These are phyloP conservation scores for Fusarium brachygibbosum DNA, from an alignment of 2,329 filamentous ascomycete species.

Conservation along the genomic window DNA sequence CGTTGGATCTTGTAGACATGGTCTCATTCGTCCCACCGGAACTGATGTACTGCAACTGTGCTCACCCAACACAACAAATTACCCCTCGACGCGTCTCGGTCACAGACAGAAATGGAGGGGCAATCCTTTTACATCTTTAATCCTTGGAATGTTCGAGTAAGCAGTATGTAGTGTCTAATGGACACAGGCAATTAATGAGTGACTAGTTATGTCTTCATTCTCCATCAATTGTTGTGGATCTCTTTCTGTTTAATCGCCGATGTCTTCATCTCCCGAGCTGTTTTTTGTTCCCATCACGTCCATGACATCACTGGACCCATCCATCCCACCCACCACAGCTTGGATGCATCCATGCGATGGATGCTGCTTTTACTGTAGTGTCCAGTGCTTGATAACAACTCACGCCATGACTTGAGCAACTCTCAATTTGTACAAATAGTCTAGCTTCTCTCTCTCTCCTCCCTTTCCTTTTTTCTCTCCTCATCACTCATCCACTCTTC, in stretches of 20 bases:
- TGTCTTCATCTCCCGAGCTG: slow-evolving; percentile 6
- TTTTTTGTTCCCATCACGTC: not conserved
- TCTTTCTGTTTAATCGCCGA: slow-evolving; percentile 33
- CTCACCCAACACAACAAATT: slow-evolving; percentile 15
- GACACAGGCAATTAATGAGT: not conserved
- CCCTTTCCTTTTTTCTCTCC: not conserved
- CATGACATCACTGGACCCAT: slow-evolving; percentile 50
- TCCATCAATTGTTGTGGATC: slow-evolving; percentile 11
- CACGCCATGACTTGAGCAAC: slow-evolving; percentile 19
- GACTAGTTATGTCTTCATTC: not conserved
- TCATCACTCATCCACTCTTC: slow-evolving; percentile 8
- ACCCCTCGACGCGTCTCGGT: slow-evolving; percentile 39
- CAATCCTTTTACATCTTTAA: not conserved
- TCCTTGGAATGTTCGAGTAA: slow-evolving; percentile 15
- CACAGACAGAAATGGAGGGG: slow-evolving; percentile 15
- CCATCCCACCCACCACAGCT: slow-evolving; percentile 22
- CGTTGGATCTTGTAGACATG: slow-evolving; percentile 11
- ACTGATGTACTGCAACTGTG: slow-evolving; percentile 3
- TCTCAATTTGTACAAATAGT: slow-evolving; percentile 33
- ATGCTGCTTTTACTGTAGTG: slow-evolving; percentile 21
- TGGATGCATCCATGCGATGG: slow-evolving; percentile 8
- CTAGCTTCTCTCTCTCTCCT: slow-evolving; percentile 16
- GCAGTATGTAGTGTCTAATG: not conserved
- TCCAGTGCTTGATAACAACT: not conserved
- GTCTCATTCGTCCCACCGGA: slow-evolving; percentile 28